phyloP scores from a whole-genome alignment of 164 flowering plant genomes.

The Litsea cubeba region DNA sequence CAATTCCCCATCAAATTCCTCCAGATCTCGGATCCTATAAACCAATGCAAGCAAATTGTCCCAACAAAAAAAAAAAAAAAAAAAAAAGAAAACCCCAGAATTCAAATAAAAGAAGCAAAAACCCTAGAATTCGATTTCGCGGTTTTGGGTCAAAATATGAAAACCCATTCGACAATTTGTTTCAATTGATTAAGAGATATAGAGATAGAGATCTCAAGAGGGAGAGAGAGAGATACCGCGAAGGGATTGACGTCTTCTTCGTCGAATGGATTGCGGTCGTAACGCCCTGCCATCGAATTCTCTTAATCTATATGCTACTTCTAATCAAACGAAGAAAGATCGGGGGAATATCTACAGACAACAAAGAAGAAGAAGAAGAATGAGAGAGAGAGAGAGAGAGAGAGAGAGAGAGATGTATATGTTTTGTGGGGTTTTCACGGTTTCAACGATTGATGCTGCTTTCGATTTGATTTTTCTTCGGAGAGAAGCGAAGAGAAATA shows the following conservation, averaged over 20 bases:
- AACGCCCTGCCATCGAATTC: constrained; percentile 57
- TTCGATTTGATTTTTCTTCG: too few relatives aligned
- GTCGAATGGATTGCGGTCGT: constrained; percentile 74
- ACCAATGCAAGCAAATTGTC: neutral
- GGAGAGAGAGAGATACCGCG: constrained; percentile 40
- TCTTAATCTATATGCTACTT: too few relatives aligned
- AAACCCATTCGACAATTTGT: neutral
- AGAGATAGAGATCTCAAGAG: too few relatives aligned
- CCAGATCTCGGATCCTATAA: too few relatives aligned
- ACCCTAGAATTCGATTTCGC: neutral
- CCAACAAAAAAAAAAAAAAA: neutral
- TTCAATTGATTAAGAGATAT: too few relatives aligned
- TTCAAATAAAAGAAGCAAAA: neutral
- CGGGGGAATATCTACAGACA: neutral
- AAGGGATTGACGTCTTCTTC: constrained; percentile 88
- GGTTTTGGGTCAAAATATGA: neutral
- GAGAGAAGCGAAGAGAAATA: too few relatives aligned
- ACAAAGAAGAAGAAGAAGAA: too few relatives aligned
- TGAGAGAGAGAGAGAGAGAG: too few relatives aligned
- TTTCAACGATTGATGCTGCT: too few relatives aligned
- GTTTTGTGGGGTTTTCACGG: too few relatives aligned
- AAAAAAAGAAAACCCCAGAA: neutral
- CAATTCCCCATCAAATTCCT: neutral
- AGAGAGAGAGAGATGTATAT: neutral
- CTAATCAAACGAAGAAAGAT: neutral